Percentiles rank a stretch among this genome's conserved stretches.
Conservation (phyloP, 2,329 filamentous ascomycete genomes). For the Fusarium bulbicola region DNA sequence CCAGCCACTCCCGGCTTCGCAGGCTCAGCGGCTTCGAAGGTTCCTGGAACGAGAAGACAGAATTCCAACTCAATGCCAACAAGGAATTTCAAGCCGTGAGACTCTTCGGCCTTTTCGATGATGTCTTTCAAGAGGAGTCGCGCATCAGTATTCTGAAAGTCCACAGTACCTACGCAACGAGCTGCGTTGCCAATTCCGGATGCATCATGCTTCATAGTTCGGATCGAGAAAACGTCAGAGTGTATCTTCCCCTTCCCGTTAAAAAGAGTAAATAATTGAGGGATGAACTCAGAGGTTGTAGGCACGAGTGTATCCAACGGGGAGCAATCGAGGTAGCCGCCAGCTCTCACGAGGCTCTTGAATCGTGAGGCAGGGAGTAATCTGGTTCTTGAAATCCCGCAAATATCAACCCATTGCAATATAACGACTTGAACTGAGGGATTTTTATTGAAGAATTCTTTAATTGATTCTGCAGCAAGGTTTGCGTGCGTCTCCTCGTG, state of each 20-base stretch:
- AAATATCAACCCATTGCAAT: conserved; percentile 20
- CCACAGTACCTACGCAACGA: neutral
- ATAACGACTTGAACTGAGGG: neutral
- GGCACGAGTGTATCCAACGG: conserved; percentile 7
- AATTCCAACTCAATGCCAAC: conserved; percentile 16
- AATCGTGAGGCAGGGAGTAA: neutral
- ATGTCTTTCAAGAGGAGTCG: neutral
- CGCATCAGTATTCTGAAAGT: neutral
- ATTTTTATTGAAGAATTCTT: neutral
- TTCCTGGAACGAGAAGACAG: neutral
- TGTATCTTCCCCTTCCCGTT: neutral
- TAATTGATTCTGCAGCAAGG: fast-evolving
- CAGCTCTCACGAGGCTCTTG: neutral
- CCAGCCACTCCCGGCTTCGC: neutral
- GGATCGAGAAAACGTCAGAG: neutral
- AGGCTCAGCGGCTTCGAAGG: neutral
- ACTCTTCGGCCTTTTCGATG: neutral
- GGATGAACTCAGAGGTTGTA: neutral
- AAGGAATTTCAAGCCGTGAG: neutral
- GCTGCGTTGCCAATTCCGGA: neutral
- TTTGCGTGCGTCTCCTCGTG: neutral
- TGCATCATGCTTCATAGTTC: neutral
- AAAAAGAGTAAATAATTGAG: neutral
- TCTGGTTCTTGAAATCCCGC: neutral
- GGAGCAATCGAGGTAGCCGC: neutral